Evolutionary conservation across 805 yeast genomes (phyloP).

Genomic region (Myxozyma neotropica): DNA sequence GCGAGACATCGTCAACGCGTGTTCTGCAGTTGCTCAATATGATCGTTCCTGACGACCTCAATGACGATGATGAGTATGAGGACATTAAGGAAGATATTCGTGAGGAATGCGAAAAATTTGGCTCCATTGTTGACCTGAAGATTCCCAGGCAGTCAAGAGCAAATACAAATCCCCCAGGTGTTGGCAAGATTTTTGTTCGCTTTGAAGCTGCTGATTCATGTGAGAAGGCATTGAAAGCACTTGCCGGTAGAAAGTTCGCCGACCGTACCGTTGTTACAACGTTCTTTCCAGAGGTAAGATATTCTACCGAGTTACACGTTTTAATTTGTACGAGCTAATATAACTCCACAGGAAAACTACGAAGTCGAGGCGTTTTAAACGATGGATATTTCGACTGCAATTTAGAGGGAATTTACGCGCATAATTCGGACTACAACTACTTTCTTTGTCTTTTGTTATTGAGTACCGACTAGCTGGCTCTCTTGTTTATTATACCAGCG

Average conservation of each 20-base stretch:
- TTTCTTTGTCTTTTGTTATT: too few species aligned
- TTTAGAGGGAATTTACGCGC: too few species aligned
- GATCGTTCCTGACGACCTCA: slow-evolving; percentile 64
- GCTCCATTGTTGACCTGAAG: slow-evolving; percentile 55
- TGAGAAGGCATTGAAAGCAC: slow-evolving; percentile 53
- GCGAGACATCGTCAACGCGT: slow-evolving; percentile 39
- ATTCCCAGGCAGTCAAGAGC: slow-evolving; percentile 61
- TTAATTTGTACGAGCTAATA: too few species aligned
- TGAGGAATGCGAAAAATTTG: slow-evolving; percentile 54
- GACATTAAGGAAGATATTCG: slow-evolving; percentile 57
- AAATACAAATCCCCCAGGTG: slow-evolving; percentile 54
- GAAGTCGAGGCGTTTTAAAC: slow-evolving; percentile 43
- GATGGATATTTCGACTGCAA: too few species aligned
- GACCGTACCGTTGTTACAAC: slow-evolving; percentile 71
- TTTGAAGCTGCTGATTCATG: slow-evolving; percentile 59
- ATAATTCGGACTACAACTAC: too few species aligned
- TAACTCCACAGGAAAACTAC: slow-evolving; percentile 50
- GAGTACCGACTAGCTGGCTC: too few species aligned
- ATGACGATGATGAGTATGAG: slow-evolving; percentile 52
- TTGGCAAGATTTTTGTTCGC: slow-evolving; percentile 73
- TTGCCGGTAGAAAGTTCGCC: slow-evolving; percentile 69
- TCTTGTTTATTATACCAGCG: too few species aligned
- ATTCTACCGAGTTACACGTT: neutral
- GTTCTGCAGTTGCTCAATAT: slow-evolving; percentile 70
- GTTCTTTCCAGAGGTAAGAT: slow-evolving; percentile 52